phyloP scores from a whole-genome alignment of 116 monocot genomes.

The Dioscorea cayenensis region DNA sequence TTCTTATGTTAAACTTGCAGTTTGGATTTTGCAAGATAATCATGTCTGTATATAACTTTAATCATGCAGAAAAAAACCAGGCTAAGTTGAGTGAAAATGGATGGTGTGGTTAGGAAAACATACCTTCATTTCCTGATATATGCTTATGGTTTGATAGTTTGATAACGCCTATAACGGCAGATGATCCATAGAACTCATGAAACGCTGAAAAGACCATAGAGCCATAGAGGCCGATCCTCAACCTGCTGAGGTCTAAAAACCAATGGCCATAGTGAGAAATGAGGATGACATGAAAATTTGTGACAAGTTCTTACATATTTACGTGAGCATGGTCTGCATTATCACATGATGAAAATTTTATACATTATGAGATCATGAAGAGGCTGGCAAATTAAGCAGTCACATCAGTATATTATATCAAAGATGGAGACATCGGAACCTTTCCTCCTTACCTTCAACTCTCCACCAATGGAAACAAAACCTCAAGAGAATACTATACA shows the following conservation, averaged over 20 bases:
- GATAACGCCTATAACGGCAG: background rate
- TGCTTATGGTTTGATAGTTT: background rate
- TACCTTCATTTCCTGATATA: background rate
- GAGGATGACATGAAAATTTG: background rate
- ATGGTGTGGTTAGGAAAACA: background rate
- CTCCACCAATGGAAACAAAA: background rate
- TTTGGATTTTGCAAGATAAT: background rate
- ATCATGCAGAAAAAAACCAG: background rate
- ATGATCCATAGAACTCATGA: background rate
- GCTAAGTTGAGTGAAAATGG: background rate
- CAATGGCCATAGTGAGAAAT: background rate
- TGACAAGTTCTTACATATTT: background rate
- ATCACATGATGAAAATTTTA: background rate
- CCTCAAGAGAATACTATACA: background rate
- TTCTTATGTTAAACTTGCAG: background rate
- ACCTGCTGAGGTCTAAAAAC: background rate
- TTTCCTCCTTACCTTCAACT: background rate
- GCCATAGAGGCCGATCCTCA: background rate
- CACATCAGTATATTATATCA: background rate
- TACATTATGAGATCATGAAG: background rate
- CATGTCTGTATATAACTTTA: background rate
- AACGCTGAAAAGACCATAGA: background rate
- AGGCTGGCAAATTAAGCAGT: background rate
- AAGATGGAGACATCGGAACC: background rate
- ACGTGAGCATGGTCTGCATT: background rate